Percentiles rank a stretch among this genome's conserved stretches.
Evolutionary conservation across 495 filamentous ascomycete species (phyloP).

Genomic region (Astrocystis sublimbata): DNA sequence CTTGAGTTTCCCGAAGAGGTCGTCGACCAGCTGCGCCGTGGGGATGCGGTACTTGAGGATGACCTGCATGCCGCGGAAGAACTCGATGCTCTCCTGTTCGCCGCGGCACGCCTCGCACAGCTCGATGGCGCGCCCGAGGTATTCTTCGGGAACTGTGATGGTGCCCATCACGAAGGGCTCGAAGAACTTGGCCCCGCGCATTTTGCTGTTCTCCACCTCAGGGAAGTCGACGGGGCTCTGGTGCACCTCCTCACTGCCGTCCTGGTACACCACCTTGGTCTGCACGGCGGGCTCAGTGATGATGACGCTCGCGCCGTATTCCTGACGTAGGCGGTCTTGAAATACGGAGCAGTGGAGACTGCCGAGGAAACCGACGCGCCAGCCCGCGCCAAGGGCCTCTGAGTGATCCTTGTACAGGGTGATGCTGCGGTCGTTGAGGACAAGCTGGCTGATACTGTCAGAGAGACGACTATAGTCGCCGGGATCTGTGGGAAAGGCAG

Average conservation of each 20-base stretch:
- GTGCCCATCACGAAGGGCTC: conserved; percentile 88
- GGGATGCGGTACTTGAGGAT: conserved; percentile 93
- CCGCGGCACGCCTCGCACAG: conserved; percentile 90
- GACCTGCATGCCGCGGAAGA: conserved; percentile 92
- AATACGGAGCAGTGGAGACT: conserved; percentile 97
- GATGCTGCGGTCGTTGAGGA: conserved; percentile 93
- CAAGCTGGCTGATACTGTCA: conserved; percentile 91
- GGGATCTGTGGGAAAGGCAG: conserved; percentile 91
- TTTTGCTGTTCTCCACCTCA: conserved; percentile 62
- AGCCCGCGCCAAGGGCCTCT: conserved; percentile 89
- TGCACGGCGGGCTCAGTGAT: conserved; percentile 96
- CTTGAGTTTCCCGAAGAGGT: conserved; percentile 97
- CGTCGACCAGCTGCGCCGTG: conserved; percentile 84
- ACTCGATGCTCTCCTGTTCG: conserved; percentile 78
- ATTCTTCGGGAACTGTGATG: conserved; percentile 90
- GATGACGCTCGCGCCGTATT: conserved; percentile 93
- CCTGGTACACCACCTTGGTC: conserved; percentile 75
- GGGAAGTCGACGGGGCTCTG: conserved; percentile 87
- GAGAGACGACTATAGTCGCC: conserved; percentile 82
- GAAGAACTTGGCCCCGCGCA: conserved; percentile 58
- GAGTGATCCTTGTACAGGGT: conserved; percentile 91
- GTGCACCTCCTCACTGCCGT: conserved; percentile 72
- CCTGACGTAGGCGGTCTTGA: conserved; percentile 91
- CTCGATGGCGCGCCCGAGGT: conserved; percentile 90
- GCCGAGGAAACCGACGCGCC: conserved; percentile 92